These are phyloP conservation scores for Amaranthus cruentus DNA, from an alignment of 148 eudicot genomes.

Conservation along the genomic window DNA sequence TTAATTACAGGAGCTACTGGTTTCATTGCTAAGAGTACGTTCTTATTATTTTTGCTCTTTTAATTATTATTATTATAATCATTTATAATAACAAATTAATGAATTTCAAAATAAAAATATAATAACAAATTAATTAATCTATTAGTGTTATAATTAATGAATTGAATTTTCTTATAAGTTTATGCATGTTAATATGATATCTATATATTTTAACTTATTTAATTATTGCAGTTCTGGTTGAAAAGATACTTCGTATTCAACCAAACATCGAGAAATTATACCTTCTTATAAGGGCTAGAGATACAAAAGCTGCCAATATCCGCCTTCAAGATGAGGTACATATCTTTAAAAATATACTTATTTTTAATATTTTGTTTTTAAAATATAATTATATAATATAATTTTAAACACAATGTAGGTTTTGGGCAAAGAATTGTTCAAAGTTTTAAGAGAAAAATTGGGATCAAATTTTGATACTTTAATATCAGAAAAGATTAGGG, in stretches of 20 bases:
- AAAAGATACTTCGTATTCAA: slow-evolving; percentile 7
- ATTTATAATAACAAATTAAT: too few relatives aligned
- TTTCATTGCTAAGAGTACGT: too few relatives aligned
- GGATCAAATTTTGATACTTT: slow-evolving; percentile 5
- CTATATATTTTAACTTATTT: too few relatives aligned
- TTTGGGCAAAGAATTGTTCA: slow-evolving; percentile 16
- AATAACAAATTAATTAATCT: too few relatives aligned
- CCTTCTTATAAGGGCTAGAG: not conserved
- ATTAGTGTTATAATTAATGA: too few relatives aligned
- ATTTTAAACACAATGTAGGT: not conserved
- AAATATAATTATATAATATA: not conserved
- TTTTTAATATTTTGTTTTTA: not conserved
- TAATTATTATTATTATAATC: too few relatives aligned
- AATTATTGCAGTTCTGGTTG: not conserved
- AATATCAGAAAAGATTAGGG: slow-evolving; percentile 10
- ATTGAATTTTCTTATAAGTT: too few relatives aligned
- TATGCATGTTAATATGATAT: too few relatives aligned
- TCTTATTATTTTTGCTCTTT: too few relatives aligned
- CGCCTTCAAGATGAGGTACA: slow-evolving; percentile 10
- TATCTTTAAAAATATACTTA: not conserved
- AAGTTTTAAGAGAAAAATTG: not conserved
- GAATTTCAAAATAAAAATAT: too few relatives aligned
- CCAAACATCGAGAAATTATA: slow-evolving; percentile 13
- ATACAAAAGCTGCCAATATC: not conserved
- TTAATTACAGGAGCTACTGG: too few relatives aligned